Conservation (phyloP, 2,329 filamentous ascomycete species). For the Aspergillus novofumigatus region DNA sequence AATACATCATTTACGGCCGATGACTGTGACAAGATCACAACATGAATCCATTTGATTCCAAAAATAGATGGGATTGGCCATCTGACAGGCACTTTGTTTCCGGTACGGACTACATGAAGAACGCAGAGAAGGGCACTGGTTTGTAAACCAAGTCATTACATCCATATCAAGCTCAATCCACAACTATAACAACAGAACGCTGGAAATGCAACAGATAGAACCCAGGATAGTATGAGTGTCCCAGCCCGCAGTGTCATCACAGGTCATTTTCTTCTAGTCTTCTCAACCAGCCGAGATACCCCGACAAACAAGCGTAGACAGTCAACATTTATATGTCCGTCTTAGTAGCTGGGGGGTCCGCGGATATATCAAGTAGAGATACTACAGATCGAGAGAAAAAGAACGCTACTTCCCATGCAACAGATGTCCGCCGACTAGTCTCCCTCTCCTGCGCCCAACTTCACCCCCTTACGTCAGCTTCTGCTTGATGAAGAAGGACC, state of each 20-base stretch:
- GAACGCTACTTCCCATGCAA: not conserved
- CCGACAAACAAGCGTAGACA: not conserved
- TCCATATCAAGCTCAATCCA: constrained; percentile 23
- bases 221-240: not conserved
- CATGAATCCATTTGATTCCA: not conserved
- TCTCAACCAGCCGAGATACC: not conserved
- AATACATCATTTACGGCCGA: not conserved
- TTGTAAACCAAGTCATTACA: constrained; percentile 20
- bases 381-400: not conserved
- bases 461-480: constrained; percentile 73
- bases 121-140: not conserved
- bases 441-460: not conserved
- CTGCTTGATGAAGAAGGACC: constrained; percentile 99
- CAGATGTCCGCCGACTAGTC: not conserved
- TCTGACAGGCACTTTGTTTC: not conserved
- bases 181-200: not conserved
- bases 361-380: not conserved
- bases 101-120: not conserved
- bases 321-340: not conserved
- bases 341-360: not conserved
- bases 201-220: not conserved
- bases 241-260: not conserved
- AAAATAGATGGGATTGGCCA: not conserved
- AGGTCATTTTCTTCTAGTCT: not conserved
- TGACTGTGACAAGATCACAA: not conserved